Conservation (phyloP, 352 stramenopile genomes). For the Peronosclerospora sorghi region DNA sequence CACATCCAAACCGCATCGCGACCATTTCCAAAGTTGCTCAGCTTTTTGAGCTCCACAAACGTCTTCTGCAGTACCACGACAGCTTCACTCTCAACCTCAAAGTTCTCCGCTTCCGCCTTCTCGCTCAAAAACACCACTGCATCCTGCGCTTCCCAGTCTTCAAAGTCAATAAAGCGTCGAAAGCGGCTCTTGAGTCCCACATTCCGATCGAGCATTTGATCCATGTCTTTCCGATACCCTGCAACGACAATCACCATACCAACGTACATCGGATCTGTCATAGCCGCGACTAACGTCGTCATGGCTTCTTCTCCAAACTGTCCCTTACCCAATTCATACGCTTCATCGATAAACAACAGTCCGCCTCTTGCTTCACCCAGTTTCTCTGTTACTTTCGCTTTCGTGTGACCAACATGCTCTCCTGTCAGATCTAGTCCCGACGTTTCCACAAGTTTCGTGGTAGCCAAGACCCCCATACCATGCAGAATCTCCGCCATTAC, state of each 20-base stretch:
- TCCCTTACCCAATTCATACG: conserved; percentile 84
- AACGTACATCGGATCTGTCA: conserved; percentile 76
- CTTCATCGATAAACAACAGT: conserved; percentile 90
- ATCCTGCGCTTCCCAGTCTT: conserved; percentile 76
- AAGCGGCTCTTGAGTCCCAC: conserved; percentile 87
- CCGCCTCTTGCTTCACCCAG: conserved; percentile 83
- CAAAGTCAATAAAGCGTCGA: conserved; percentile 82
- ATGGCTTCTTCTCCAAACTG: conserved; percentile 79
- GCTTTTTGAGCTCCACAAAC: conserved; percentile 50
- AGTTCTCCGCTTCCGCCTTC: conserved; percentile 47
- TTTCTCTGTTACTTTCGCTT: conserved; percentile 82
- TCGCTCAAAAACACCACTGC: conserved; percentile 53
- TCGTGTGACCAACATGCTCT: conserved; percentile 82
- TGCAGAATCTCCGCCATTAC: conserved; percentile 90
- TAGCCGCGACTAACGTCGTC: conserved; percentile 81
- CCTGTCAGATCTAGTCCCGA: conserved; percentile 82
- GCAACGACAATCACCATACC: conserved; percentile 87
- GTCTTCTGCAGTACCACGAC: conserved; percentile 36
- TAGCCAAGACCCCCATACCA: conserved; percentile 84
- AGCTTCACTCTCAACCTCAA: conserved; percentile 63
- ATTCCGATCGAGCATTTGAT: conserved; percentile 84
- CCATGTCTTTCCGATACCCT: conserved; percentile 82
- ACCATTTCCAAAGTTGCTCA: conserved; percentile 85
- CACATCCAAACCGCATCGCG: conserved; percentile 73
- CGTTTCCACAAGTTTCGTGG: conserved; percentile 87